Base-by-base conservation (phyloP, 2,329 filamentous ascomycete genomes). In the Diplodia corticola region DNA sequence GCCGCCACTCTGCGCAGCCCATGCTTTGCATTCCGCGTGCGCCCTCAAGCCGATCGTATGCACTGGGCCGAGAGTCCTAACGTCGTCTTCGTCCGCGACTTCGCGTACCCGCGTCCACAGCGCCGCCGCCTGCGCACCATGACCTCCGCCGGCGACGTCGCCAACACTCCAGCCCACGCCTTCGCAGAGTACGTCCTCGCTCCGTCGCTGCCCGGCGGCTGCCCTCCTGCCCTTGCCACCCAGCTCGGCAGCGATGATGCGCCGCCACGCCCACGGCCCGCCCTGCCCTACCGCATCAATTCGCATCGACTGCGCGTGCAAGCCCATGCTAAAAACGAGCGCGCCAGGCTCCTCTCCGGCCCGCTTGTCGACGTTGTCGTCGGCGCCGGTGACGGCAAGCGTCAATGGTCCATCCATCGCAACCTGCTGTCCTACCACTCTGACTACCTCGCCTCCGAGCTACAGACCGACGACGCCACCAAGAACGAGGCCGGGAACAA, bases 351-450 rank as follows among this genome's bases (percentile, higher is more conserved):
- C 40, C 79, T 85, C 37, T 84, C 83, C 57, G 83, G 84, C 60
- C 79, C 81, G 35, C 78, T 82, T 57, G 78, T 85, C 69, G 81
- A 85, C 70, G 77, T 86, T 46, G 81, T 80, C 69, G 83, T 86
- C 48, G 83, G 83, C 67, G n/a, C 48, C n/a, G 70, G 73, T 60
- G 75, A 78, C 55, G 67, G 68, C 63, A 77, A 76, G 70, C 80
- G 80, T 63, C 81, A 81, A 67, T 85, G 83, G 83, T 76, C 77
- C 46, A 74, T 85, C 53, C 83, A 85, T 73, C 81, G 80, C 66
- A 85, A 84, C 71, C 76, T 85, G 28, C 78, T 85, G 50, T 80
- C 78, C 70, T 80, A 85, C 73, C 83, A 85, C 71, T 84, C 83
- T n/a, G 79, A 79, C 48, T 80, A 78, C 70, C 76, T 80, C 48